These are phyloP conservation scores for Beauveria bassiana DNA, from an alignment of 2,329 filamentous ascomycete species.

Conservation along the genomic window DNA sequence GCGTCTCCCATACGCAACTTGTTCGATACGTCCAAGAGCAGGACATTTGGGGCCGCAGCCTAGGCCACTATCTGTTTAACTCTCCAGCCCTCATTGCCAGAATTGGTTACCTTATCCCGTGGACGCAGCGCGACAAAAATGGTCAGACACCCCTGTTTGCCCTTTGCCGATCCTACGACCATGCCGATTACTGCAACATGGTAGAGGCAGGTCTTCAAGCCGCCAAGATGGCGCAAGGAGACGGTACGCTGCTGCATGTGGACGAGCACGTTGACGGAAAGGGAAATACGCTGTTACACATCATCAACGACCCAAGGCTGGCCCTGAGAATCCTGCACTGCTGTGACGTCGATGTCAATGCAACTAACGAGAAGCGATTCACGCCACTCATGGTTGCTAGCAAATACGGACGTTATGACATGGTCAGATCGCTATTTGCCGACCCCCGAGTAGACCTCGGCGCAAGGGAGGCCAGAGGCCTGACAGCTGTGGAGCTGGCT, in stretches of 20 bases:
- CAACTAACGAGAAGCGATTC: conserved; percentile 88
- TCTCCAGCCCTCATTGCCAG: conserved; percentile 70
- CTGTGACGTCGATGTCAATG: conserved; percentile 94
- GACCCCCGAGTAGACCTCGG: conserved; percentile 82
- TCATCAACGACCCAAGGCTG: conserved; percentile 78
- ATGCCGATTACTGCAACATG: conserved; percentile 80
- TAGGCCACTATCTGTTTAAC: conserved; percentile 95
- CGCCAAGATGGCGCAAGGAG: conserved; percentile 66
- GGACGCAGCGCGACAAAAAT: conserved; percentile 88
- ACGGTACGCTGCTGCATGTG: conserved; percentile 73
- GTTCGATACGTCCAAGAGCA: conserved; percentile 63
- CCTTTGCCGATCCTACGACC: conserved; percentile 90
- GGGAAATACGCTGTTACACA: conserved; percentile 92
- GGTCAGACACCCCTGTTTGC: conserved; percentile 97
- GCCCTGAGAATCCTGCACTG: conserved; percentile 67
- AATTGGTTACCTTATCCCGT: conserved; percentile 73
- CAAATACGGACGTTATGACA: conserved; percentile 93
- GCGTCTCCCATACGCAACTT: conserved; percentile 48
- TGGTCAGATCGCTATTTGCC: conserved; percentile 79
- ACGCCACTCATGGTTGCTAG: conserved; percentile 96
- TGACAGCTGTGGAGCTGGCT: conserved; percentile 91
- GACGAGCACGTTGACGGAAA: conserved; percentile 90
- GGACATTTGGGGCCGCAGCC: conserved; percentile 78
- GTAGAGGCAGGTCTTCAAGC: conserved; percentile 71
- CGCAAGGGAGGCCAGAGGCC: conserved; percentile 74